Percentiles rank a stretch among this genome's conserved stretches.
phyloP scores from a whole-genome alignment of 192 early-diverging fungal species.

The Allomyces arbusculus region DNA sequence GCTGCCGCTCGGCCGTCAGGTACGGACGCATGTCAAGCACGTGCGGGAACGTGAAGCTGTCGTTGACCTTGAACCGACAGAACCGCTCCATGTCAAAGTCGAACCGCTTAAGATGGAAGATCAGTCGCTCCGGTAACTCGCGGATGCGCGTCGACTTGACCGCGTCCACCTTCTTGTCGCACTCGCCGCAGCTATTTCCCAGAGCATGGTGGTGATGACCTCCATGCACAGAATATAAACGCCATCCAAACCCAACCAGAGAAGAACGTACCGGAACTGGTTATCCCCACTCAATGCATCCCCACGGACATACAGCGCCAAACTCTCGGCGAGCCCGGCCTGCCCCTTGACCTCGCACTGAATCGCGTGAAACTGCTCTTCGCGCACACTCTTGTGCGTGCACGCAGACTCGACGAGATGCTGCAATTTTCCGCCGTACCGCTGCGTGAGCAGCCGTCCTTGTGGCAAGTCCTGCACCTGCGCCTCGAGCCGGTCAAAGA shows the following conservation, averaged over 20 bases:
- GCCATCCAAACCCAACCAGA: too few species aligned
- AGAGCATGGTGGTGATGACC: slow-evolving; percentile 11
- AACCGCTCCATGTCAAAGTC: slow-evolving; percentile 35
- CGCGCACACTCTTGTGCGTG: slow-evolving; percentile 25
- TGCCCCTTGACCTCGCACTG: slow-evolving; percentile 39
- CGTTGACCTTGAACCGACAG: slow-evolving; percentile 34
- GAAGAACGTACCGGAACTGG: background rate
- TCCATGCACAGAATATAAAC: too few species aligned
- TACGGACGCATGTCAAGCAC: slow-evolving; percentile 32
- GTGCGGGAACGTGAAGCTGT: slow-evolving; percentile 32
- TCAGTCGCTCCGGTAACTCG: slow-evolving; percentile 28
- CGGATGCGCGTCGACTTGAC: slow-evolving; percentile 32
- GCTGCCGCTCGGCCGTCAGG: slow-evolving; percentile 14
- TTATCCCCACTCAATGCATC: slow-evolving; percentile 33
- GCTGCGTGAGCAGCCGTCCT: slow-evolving; percentile 23
- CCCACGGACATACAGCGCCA: slow-evolving; percentile 32
- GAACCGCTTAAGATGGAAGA: slow-evolving; percentile 43
- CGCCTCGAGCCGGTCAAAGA: slow-evolving; percentile 32
- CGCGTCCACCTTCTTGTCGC: slow-evolving; percentile 31
- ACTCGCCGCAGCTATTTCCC: slow-evolving; percentile 27
- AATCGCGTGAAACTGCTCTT: slow-evolving; percentile 27
- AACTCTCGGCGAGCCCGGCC: slow-evolving; percentile 25
- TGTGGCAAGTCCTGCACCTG: slow-evolving; percentile 21
- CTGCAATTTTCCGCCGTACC: slow-evolving; percentile 33
- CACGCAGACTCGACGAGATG: slow-evolving; percentile 36